Conservation (phyloP, 257 asterid genomes). For the Dorcoceras hygrometricum region DNA sequence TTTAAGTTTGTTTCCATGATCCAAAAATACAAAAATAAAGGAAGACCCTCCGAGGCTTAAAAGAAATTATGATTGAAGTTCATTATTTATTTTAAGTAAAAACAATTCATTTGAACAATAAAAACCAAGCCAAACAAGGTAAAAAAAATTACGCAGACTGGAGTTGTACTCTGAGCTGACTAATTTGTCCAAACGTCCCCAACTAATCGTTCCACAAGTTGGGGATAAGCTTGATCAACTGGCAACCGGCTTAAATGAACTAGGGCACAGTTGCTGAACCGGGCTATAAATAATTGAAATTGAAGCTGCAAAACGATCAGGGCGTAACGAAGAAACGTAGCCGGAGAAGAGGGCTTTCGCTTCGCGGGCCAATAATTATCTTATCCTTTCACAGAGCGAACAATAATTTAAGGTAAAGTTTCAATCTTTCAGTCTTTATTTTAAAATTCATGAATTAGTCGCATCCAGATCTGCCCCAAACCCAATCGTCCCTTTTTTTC, state of each 20-base stretch:
- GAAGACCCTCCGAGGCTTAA: too few species aligned
- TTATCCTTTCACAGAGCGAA: slow-evolving; percentile 19
- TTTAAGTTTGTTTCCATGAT: too few species aligned
- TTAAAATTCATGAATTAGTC: background rate
- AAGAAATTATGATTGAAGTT: too few species aligned
- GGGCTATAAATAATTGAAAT: slow-evolving; percentile 30
- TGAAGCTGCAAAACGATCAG: slow-evolving; percentile 27
- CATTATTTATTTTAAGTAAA: too few species aligned
- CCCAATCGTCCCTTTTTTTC: background rate
- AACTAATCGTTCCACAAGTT: background rate
- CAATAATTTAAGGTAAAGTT: background rate
- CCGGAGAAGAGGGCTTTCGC: slow-evolving; percentile 44
- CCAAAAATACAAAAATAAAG: too few species aligned
- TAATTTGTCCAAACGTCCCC: background rate
- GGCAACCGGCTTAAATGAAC: slow-evolving; percentile 31
- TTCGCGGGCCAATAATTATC: slow-evolving; percentile 26
- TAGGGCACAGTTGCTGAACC: slow-evolving; percentile 43
- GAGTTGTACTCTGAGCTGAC: too few species aligned
- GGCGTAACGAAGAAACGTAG: slow-evolving; percentile 39
- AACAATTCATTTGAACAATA: too few species aligned
- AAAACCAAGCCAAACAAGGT: too few species aligned
- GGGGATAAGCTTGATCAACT: background rate
- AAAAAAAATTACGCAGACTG: too few species aligned
- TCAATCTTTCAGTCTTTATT: background rate
- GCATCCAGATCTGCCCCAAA: background rate